Percentiles rank a stretch among this genome's conserved stretches.
Conservation (phyloP, 768 basidiomycete species). For the Macrocybe gigantea region DNA sequence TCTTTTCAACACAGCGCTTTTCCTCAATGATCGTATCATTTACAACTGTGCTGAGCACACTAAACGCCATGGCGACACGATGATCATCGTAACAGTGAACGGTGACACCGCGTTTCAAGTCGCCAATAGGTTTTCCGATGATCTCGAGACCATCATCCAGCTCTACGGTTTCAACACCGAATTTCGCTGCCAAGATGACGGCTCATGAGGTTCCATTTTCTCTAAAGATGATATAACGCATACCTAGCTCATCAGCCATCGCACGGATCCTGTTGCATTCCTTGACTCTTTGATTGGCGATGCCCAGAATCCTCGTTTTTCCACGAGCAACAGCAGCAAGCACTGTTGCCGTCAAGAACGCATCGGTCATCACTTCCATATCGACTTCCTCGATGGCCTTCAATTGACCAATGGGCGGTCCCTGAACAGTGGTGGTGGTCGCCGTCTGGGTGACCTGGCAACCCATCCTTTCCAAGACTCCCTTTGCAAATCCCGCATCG, state of each 20-base stretch:
- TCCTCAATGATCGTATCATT: slow-evolving; percentile 83
- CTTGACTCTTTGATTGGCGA: slow-evolving; percentile 97
- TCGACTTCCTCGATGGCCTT: slow-evolving; percentile 84
- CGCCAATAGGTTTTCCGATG: slow-evolving; percentile 63
- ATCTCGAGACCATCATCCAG: slow-evolving; percentile 91
- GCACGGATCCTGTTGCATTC: slow-evolving; percentile 96
- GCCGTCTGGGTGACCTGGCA: slow-evolving; percentile 85
- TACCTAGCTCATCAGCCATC: slow-evolving; percentile 94
- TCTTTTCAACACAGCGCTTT: slow-evolving; percentile 98
- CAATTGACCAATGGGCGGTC: slow-evolving; percentile 77
- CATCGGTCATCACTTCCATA: slow-evolving; percentile 99
- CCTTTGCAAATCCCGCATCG: slow-evolving; percentile 93
- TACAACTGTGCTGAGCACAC: slow-evolving; percentile 74
- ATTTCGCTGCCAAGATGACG: slow-evolving; percentile 60
- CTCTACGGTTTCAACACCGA: slow-evolving; percentile 89
- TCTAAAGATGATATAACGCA: slow-evolving; percentile 13
- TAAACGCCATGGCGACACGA: slow-evolving; percentile 98
- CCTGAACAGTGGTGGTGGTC: slow-evolving; percentile 86
- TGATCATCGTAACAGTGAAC: slow-evolving; percentile 98
- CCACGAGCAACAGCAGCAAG: slow-evolving; percentile 78
- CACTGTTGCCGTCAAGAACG: slow-evolving; percentile 92
- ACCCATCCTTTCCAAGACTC: slow-evolving; percentile 93
- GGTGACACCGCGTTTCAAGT: slow-evolving; percentile 65
- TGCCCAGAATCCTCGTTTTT: slow-evolving; percentile 83
- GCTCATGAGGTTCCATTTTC: slow-evolving; percentile 1